Evolutionary conservation across 768 basidiomycete genomes (phyloP), one percentile per base, ranked within the genome.

Genomic region (Rhizopogon vesiculosus): DNA sequence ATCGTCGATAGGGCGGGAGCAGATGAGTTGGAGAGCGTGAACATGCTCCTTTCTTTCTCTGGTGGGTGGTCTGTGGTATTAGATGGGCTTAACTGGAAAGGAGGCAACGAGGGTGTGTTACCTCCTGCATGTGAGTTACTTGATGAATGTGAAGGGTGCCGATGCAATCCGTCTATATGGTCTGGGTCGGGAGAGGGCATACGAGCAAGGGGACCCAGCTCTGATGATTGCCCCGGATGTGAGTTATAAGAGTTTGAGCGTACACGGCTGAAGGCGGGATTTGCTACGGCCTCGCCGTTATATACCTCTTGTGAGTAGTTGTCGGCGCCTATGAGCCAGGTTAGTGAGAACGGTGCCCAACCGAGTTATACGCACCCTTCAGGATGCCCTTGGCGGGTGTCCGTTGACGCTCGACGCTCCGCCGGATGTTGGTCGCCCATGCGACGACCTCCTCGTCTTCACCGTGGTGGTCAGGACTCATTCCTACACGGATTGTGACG

Each of bases 171-270:
- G 62, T 90, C 93, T 60, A 91, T 93, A 60, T 89, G 86, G 66
- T 87, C 89, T 52, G 91, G 89, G 65, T 94, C 89, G 2, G 89
- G 86, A 6, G 86, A 83, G 50, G 91, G 91, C 56, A 94, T 85
- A 53, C 82, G 86, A 31, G 91, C 87, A 42, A 94, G 77, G 5
- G 91, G 91, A 28, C 91, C 91, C 19, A 78, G 74, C 59, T 85
- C 82, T 5, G 78, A 74, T 46, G 76, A 79, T 18, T 70, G 66
- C 40, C 66, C 69, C 4, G 78, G 71, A 53, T 75, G 72, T 19
- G 79, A 75, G 59, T 81, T 82, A 74, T 93, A 90, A 19, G 93
- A 96, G 70, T 94, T 94, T 45, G 93, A 89, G 45, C 93, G 85
- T 45, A 77, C 71, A 50, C 89, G 84, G 45, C 64, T 70, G 60